Percentiles rank a stretch among this genome's conserved stretches.
These are phyloP conservation scores for Austroboletus eburneus DNA, from an alignment of 768 basidiomycete species.

Conservation along the genomic window DNA sequence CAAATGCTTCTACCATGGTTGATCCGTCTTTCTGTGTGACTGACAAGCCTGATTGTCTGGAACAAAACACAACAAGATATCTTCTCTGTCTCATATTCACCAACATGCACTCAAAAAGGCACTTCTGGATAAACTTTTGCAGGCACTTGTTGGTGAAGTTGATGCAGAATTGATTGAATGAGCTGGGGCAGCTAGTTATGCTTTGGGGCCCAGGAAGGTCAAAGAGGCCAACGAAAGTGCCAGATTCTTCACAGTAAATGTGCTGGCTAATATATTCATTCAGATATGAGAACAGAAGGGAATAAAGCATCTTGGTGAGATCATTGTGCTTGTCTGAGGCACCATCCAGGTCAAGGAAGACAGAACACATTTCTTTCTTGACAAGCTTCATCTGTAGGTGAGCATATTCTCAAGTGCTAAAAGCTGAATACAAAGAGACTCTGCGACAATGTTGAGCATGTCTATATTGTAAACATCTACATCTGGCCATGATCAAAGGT, in stretches of 20 bases:
- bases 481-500: conserved; percentile 77
- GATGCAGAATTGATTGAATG: conserved; percentile 93
- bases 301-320: conserved; percentile 89
- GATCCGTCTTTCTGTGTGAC: conserved; percentile 85
- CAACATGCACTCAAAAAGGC: conserved; percentile 76
- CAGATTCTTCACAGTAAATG: conserved; percentile 89
- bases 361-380: conserved; percentile 94
- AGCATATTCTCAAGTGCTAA: conserved; percentile 72
- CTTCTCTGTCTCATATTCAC: conserved; percentile 82
- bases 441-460: conserved; percentile 75
- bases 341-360: conserved; percentile 92
- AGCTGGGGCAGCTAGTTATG: conserved; percentile 81
- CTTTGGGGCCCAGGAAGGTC: conserved; percentile 95
- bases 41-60: conserved; percentile 95
- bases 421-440: conserved; percentile 83
- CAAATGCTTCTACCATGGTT: conserved; percentile 94
- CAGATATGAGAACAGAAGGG: conserved; percentile 92
- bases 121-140: conserved; percentile 76
- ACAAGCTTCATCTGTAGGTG: conserved; percentile 89
- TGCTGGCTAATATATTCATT: conserved; percentile 96
- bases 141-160: conserved; percentile 95
- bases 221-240: conserved; percentile 88
- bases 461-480: conserved; percentile 89
- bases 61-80: conserved; percentile 76
- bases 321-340: conserved; percentile 92